These are phyloP conservation scores for Brassica carinata DNA, from an alignment of 345 rosid species.

Conservation along the genomic window DNA sequence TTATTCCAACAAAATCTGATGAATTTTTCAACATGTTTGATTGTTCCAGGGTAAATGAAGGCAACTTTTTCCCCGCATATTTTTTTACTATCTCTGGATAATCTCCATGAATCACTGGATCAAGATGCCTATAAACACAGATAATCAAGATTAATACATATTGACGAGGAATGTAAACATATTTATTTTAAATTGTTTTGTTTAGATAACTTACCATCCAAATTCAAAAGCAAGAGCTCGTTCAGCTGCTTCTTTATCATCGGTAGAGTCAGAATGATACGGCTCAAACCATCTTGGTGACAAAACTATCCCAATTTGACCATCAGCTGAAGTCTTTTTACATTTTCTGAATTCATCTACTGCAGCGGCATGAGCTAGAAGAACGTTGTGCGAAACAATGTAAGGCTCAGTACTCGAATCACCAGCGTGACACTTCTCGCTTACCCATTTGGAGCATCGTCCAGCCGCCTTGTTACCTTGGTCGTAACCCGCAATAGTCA, in stretches of 20 bases:
- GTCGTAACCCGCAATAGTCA: slow-evolving; percentile 41
- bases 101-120: slow-evolving; percentile 41
- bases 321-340: slow-evolving; percentile 12
- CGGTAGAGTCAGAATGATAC: slow-evolving; percentile 16
- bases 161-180: background rate
- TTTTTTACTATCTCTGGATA: slow-evolving; percentile 37
- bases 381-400: slow-evolving; percentile 38
- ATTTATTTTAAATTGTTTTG: background rate
- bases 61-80: slow-evolving; percentile 38
- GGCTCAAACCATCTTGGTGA: slow-evolving; percentile 45
- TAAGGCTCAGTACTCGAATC: slow-evolving; percentile 45
- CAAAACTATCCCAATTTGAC: slow-evolving; percentile 41
- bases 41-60: slow-evolving; percentile 36
- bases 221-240: slow-evolving; percentile 38
- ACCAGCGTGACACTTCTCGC: slow-evolving; percentile 32
- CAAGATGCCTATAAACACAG: slow-evolving; percentile 33
- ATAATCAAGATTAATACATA: background rate
- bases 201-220: slow-evolving; percentile 30
- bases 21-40: slow-evolving; percentile 38
- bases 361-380: slow-evolving; percentile 48
- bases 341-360: slow-evolving; percentile 43
- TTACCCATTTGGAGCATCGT: slow-evolving; percentile 43
- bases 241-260: slow-evolving; percentile 38
- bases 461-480: slow-evolving; percentile 43
- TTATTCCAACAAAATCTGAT: slow-evolving; percentile 39